These are phyloP conservation scores for Aureobasidium sp. DNA, from an alignment of 2,329 filamentous ascomycete species.

Conservation along the genomic window DNA sequence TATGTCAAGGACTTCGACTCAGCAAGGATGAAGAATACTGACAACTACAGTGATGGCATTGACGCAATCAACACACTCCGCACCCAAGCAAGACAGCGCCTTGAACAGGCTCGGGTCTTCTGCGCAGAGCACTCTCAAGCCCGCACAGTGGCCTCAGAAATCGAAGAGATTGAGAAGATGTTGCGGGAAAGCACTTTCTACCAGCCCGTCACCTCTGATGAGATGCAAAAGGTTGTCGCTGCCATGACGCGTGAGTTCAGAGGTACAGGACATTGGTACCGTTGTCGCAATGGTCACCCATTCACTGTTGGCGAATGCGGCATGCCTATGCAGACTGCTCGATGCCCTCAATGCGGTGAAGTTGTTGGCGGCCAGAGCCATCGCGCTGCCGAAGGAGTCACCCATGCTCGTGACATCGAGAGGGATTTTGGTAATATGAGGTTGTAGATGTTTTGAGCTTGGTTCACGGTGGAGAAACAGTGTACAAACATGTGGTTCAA, in stretches of 20 bases:
- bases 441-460: background rate
- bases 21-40: background rate
- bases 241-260: slow-evolving; percentile 41
- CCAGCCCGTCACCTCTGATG: slow-evolving; percentile 34
- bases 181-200: slow-evolving; percentile 45
- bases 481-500: background rate
- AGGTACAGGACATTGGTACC: slow-evolving; percentile 55
- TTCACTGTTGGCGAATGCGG: slow-evolving; percentile 34
- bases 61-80: slow-evolving; percentile 8
- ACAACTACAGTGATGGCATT: background rate
- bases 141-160: slow-evolving; percentile 35
- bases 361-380: slow-evolving; percentile 46
- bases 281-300: slow-evolving; percentile 50
- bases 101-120: slow-evolving; percentile 24
- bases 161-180: slow-evolving; percentile 42
- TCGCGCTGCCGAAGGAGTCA: slow-evolving; percentile 8
- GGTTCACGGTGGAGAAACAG: background rate
- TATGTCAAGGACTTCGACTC: background rate
- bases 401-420: background rate
- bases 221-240: slow-evolving; percentile 44
- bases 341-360: slow-evolving; percentile 57
- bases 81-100: slow-evolving; percentile 21
- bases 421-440: background rate
- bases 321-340: slow-evolving; percentile 55
- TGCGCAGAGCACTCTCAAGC: slow-evolving; percentile 26